Conservation (phyloP, 2,329 filamentous ascomycete species). For the Phialocephala sp. region DNA sequence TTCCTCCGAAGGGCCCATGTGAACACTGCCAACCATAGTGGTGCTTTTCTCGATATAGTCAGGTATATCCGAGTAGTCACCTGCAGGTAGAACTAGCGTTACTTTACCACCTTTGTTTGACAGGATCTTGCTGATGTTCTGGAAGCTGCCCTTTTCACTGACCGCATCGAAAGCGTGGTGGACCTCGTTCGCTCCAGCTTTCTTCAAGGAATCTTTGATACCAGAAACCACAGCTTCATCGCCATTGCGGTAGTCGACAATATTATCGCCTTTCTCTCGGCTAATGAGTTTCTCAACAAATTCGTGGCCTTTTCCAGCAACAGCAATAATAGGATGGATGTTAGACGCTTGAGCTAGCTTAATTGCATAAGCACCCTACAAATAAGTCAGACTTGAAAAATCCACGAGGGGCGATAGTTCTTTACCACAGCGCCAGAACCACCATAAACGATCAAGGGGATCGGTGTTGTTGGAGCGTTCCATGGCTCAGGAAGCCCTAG, state of each 20-base stretch:
- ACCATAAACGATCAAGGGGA: conserved; percentile 40
- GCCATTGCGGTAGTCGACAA: conserved; percentile 62
- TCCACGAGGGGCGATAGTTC: neutral
- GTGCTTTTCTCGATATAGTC: conserved; percentile 28
- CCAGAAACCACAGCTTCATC: conserved; percentile 47
- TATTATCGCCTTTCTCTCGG: conserved; percentile 55
- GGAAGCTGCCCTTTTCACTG: conserved; percentile 38
- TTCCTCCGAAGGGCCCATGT: conserved; percentile 25
- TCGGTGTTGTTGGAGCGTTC: conserved; percentile 33
- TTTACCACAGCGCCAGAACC: conserved; percentile 39
- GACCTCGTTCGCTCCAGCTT: conserved; percentile 33
- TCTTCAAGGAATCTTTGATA: conserved; percentile 39
- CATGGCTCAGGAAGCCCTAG: conserved; percentile 49
- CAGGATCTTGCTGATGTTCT: conserved; percentile 38
- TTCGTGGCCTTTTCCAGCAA: conserved; percentile 55
- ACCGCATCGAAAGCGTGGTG: conserved; percentile 40
- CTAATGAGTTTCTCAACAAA: conserved; percentile 57
- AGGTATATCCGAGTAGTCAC: conserved; percentile 48
- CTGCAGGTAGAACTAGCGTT: conserved; percentile 49
- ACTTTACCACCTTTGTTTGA: conserved; percentile 42
- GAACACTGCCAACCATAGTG: conserved; percentile 36
- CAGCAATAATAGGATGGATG: conserved; percentile 63
- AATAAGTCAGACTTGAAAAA: conserved; percentile 15
- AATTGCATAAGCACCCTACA: conserved; percentile 58
- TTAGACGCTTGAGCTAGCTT: conserved; percentile 54